Evolutionary conservation across 495 filamentous ascomycete species (phyloP).

Genomic region (Penicillium fimorum): DNA sequence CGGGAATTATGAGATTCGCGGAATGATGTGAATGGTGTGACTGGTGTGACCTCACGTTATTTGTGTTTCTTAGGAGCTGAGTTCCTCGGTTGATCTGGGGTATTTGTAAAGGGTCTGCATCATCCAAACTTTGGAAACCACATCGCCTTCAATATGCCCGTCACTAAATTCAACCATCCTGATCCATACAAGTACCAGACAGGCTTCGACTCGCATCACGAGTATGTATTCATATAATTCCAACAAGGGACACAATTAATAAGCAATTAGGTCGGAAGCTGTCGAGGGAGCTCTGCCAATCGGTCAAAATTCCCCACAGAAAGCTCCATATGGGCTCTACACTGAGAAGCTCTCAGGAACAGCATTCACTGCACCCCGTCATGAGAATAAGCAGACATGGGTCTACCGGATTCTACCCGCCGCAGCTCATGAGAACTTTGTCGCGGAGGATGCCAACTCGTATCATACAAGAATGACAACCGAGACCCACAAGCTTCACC

Average conservation of each 20-base stretch:
- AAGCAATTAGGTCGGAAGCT: slow-evolving; percentile 43
- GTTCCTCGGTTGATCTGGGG: neutral
- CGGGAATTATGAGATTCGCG: slow-evolving; percentile 13
- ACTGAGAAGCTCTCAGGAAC: slow-evolving; percentile 93
- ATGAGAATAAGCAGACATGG: slow-evolving; percentile 90
- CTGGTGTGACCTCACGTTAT: neutral
- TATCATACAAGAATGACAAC: slow-evolving; percentile 54
- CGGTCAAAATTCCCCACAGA: slow-evolving; percentile 85
- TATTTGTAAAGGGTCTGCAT: neutral
- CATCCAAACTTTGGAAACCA: neutral
- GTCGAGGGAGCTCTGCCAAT: slow-evolving; percentile 59
- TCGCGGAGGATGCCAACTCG: slow-evolving; percentile 50
- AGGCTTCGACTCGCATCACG: slow-evolving; percentile 60
- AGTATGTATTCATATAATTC: slow-evolving; percentile 36
- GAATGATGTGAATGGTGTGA: neutral
- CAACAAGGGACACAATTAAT: slow-evolving; percentile 8
- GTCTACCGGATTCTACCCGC: slow-evolving; percentile 89
- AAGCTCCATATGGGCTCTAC: slow-evolving; percentile 80
- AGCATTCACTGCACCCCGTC: slow-evolving; percentile 85
- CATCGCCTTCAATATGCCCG: slow-evolving; percentile 45
- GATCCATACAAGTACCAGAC: slow-evolving; percentile 60
- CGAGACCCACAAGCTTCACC: slow-evolving; percentile 53
- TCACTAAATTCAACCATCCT: slow-evolving; percentile 51
- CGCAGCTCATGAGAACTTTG: slow-evolving; percentile 76
- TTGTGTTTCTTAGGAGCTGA: neutral